Conservation (phyloP, 2,329 filamentous ascomycete genomes). For the Alternaria sp. region DNA sequence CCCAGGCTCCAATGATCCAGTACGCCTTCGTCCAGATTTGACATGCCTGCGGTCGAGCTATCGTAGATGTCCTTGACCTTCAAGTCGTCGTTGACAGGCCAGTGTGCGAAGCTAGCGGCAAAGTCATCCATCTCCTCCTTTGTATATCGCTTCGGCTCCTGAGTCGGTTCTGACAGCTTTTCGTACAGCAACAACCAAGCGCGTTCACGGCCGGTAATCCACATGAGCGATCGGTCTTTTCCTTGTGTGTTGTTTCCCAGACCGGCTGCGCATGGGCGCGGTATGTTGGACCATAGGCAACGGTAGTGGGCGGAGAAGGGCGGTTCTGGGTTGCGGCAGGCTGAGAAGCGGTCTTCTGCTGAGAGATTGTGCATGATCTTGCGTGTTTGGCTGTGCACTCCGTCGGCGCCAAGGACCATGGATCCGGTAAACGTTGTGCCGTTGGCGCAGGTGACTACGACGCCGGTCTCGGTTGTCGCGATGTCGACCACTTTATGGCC, state of each 20-base stretch:
- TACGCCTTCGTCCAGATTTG: neutral
- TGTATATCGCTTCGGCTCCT: neutral
- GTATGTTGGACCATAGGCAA: neutral
- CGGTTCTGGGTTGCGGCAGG: neutral
- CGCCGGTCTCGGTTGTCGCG: neutral
- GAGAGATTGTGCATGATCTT: slow-evolving; percentile 1
- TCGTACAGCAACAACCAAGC: slow-evolving; percentile 2
- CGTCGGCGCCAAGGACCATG: neutral
- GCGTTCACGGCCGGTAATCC: neutral
- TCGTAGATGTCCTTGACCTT: neutral
- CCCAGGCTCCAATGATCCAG: slow-evolving; percentile 2
- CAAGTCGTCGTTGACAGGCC: neutral
- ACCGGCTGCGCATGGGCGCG: neutral
- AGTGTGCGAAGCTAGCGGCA: neutral
- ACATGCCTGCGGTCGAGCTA: neutral
- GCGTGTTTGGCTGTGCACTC: neutral
- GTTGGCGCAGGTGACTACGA: neutral
- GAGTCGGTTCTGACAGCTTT: neutral
- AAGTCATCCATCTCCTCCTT: neutral
- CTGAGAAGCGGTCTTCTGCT: neutral
- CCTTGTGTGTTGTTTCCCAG: neutral
- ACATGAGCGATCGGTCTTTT: neutral
- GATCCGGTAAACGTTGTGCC: neutral
- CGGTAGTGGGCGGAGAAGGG: neutral
- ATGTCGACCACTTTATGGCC: neutral